Percentiles rank a stretch among this genome's conserved stretches.
Evolutionary conservation across 2,329 filamentous ascomycete genomes (phyloP).

Genomic region (Epichloe uncinata): DNA sequence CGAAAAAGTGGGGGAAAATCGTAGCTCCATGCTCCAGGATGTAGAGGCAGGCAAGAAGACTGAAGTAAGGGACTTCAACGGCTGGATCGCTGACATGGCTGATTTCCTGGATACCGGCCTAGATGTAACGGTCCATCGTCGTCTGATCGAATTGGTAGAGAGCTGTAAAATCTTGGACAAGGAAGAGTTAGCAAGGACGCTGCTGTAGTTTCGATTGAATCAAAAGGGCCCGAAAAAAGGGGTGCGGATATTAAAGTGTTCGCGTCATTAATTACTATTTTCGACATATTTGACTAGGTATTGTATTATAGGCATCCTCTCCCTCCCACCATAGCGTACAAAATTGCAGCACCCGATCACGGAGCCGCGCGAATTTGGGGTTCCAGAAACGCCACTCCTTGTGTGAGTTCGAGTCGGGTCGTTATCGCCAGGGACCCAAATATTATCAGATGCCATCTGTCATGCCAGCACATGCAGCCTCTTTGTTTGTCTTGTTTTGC

Average conservation of each 20-base stretch:
- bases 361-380: not conserved
- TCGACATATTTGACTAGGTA: not conserved
- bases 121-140: conserved; percentile 25
- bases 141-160: conserved; percentile 31
- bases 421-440: too few species aligned
- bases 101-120: conserved; percentile 21
- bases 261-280: not conserved
- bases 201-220: conserved; percentile 5
- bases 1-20: conserved; percentile 34
- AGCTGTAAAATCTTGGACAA: conserved; percentile 18
- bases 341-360: not conserved
- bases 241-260: not conserved
- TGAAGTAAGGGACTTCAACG: conserved; percentile 46
- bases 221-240: too few species aligned
- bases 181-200: conserved; percentile 18
- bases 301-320: not conserved
- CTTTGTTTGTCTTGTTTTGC: too few species aligned
- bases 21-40: conserved; percentile 51
- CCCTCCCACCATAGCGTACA: not conserved
- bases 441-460: not conserved
- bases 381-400: not conserved
- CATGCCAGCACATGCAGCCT: not conserved
- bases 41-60: conserved; percentile 35
- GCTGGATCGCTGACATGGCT: conserved; percentile 39
- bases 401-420: not conserved